Evolutionary conservation across 2,329 filamentous ascomycete genomes (phyloP).

Genomic region (Calonectria multiphialidica): DNA sequence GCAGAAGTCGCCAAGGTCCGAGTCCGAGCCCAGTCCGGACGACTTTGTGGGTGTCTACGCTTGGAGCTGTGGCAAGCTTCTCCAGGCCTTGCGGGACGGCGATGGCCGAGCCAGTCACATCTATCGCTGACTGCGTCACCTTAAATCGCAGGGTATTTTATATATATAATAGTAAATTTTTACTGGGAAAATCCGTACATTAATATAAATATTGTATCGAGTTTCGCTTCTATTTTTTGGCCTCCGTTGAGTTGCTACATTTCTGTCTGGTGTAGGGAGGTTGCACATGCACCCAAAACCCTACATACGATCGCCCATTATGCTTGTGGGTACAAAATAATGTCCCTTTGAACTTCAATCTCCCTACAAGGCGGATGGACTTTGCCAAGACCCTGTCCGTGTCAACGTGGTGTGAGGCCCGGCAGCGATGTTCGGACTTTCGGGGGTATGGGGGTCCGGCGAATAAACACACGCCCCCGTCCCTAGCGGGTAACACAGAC

Average conservation of each 20-base stretch:
- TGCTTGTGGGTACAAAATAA: too few species aligned
- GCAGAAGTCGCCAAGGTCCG: background rate
- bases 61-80: background rate
- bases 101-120: background rate
- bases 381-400: background rate
- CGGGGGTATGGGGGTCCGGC: conserved; percentile 9
- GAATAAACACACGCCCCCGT: background rate
- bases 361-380: conserved; percentile 1
- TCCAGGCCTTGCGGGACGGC: background rate
- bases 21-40: conserved; percentile 16
- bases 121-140: background rate
- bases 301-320: too few species aligned
- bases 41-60: too few species aligned
- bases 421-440: conserved; percentile 1
- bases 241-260: too few species aligned
- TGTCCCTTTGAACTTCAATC: background rate
- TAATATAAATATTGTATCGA: too few species aligned
- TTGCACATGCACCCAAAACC: too few species aligned
- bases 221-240: too few species aligned
- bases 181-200: too few species aligned
- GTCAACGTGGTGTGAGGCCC: background rate
- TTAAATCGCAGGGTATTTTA: background rate
- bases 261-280: too few species aligned
- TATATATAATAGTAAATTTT: background rate
- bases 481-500: conserved; percentile 3